Percentiles rank a stretch among this genome's conserved stretches.
Evolutionary conservation across 2,329 filamentous ascomycete genomes (phyloP).

Genomic region (Teratosphaeria pseudoeucalypti): DNA sequence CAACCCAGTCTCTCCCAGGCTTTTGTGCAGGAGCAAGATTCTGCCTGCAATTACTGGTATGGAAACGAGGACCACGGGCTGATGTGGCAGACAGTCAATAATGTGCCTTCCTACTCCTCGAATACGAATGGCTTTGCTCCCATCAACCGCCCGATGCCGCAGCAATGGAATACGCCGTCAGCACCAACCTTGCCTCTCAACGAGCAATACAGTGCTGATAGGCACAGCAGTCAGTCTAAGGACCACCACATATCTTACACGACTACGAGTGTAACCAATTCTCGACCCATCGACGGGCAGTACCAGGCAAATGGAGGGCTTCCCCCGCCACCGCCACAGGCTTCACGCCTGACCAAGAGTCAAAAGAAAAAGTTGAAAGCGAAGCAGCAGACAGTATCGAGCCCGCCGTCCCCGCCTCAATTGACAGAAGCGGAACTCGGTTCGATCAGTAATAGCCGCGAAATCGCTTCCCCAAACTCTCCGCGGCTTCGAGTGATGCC

Average conservation of each 20-base stretch:
- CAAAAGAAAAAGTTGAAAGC: not conserved
- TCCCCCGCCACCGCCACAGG: not conserved
- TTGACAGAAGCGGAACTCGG: not conserved
- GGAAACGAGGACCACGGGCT: not conserved
- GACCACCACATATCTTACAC: not conserved
- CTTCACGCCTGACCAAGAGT: not conserved
- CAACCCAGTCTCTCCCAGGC: not conserved
- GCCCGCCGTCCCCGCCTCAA: not conserved
- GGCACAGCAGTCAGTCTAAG: not conserved
- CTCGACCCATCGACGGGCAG: not conserved
- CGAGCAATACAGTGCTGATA: not conserved
- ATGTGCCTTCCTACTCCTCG: not conserved
- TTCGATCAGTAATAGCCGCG: not conserved
- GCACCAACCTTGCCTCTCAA: not conserved
- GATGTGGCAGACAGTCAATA: not conserved
- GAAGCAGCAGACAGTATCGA: not conserved
- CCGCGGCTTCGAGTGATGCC: conserved; percentile 3
- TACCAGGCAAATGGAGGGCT: not conserved
- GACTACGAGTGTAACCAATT: not conserved
- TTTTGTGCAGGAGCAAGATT: not conserved
- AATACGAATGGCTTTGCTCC: not conserved
- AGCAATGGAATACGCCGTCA: not conserved
- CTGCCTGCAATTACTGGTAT: not conserved
- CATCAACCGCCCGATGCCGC: not conserved
- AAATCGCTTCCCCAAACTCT: not conserved